These are phyloP conservation scores for Phlebiopsis flavidoalba DNA, from an alignment of 768 basidiomycete genomes.

Conservation along the genomic window DNA sequence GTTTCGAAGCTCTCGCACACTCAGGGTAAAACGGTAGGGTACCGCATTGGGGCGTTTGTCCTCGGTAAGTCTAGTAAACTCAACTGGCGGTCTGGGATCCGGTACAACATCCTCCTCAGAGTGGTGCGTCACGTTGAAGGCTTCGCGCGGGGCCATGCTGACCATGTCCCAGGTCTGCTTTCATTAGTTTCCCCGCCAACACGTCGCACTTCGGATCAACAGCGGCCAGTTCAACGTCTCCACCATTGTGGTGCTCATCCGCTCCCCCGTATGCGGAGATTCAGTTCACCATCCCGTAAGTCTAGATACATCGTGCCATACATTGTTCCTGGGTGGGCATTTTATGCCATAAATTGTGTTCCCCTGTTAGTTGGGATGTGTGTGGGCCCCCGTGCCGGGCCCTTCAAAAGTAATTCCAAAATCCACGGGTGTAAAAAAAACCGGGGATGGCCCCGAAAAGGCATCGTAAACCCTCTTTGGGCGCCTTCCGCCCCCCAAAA, in stretches of 20 bases:
- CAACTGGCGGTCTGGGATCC: constrained; percentile 6
- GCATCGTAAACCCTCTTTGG: too few species aligned
- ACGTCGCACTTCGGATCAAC: constrained; percentile 7
- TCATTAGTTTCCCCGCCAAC: neutral
- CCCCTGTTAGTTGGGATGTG: too few species aligned
- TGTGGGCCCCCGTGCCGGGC: too few species aligned
- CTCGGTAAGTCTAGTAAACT: constrained; percentile 3
- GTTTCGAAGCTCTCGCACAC: neutral
- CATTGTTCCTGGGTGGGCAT: too few species aligned
- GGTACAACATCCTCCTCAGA: neutral
- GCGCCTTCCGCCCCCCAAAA: too few species aligned
- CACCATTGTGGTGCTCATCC: neutral
- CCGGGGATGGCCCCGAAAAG: too few species aligned
- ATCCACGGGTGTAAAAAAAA: too few species aligned
- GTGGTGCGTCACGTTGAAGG: neutral
- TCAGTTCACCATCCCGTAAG: constrained; percentile 1
- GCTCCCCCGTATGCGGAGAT: constrained; percentile 7
- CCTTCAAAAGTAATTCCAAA: too few species aligned
- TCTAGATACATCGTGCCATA: neutral
- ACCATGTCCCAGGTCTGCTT: neutral
- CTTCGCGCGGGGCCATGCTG: neutral
- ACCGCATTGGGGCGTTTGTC: constrained; percentile 6
- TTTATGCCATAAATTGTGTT: too few species aligned
- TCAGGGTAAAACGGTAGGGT: neutral
- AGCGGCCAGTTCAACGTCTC: constrained; percentile 6